Percentiles rank a stretch among this genome's conserved stretches.
phyloP scores from a whole-genome alignment of 441 rosid species.

The Omphalea diandra region DNA sequence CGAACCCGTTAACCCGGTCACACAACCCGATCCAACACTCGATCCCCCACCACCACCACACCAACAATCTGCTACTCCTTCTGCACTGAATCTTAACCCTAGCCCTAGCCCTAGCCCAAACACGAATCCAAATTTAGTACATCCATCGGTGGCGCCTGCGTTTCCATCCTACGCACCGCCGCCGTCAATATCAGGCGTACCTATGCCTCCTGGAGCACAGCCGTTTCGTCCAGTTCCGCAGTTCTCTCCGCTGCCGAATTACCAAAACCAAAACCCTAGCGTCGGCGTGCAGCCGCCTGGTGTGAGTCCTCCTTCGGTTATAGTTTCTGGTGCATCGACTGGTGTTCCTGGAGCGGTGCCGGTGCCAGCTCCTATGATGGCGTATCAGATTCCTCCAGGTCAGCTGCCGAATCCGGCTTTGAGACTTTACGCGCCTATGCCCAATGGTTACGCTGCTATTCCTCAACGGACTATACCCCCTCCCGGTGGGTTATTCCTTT shows the following conservation, averaged over 20 bases:
- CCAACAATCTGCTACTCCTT: conserved; percentile 23
- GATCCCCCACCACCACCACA: conserved; percentile 30
- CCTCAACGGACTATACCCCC: conserved; percentile 53
- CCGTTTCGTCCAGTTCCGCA: conserved; percentile 73
- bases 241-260: conserved; percentile 53
- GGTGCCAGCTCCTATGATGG: conserved; percentile 41
- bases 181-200: conserved; percentile 41
- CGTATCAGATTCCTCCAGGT: conserved; percentile 54
- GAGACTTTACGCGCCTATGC: conserved; percentile 58
- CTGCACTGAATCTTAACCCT: conserved; percentile 17
- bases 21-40: conserved; percentile 36
- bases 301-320: conserved; percentile 39
- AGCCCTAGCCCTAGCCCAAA: conserved; percentile 17
- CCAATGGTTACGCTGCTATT: conserved; percentile 64
- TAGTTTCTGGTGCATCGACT: conserved; percentile 40
- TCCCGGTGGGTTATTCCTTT: conserved; percentile 81
- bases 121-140: conserved; percentile 20
- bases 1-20: conserved; percentile 37
- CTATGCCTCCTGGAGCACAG: conserved; percentile 45
- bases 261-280: conserved; percentile 52
- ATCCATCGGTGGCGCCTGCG: conserved; percentile 31
- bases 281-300: conserved; percentile 68
- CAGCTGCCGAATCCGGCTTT: conserved; percentile 50
- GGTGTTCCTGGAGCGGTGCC: conserved; percentile 9
- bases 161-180: conserved; percentile 33